Base-by-base conservation (phyloP, 2,329 filamentous ascomycete species). In the Xylariaceae sp. region DNA sequence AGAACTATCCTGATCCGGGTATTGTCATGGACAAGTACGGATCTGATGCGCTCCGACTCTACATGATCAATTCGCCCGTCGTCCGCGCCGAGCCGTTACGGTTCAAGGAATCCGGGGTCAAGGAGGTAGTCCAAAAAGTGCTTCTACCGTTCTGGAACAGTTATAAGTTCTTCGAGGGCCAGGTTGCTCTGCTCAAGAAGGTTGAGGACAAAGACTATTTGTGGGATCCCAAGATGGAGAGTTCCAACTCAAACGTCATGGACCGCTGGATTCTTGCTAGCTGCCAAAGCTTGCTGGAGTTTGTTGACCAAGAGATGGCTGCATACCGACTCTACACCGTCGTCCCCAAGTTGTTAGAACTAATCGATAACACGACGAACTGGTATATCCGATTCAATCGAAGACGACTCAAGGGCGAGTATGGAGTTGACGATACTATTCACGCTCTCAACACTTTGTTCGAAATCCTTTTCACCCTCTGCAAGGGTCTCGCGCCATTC, bases 341-440 rank as follows among this genome's bases (percentile, higher is more conserved):
- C 40, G 90, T 96, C 40, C 91, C 91, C 7, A 81, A 88, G 55
- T 73, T 97, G 52, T 78, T 95, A 15, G 80, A 80, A 50, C 80
- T 95, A 62, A 95, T 96, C 57, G 92, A 96, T 63, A 90, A 95
- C 71, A 90, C 89, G 4, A 96, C 91, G n/a, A 97, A 97, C 71
- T 96, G 91, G 91, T 96, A 96, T 71, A 96, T 96, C 67, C 82
- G 90, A 53, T 95, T 96, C 75, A 96, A 96, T 75, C 82, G 91
- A 47, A 88, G 83, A 63, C 79, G 86, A 40, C 70, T 89, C 47
- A 89, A 89, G 77, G 86, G 86, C 42, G 85, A 57, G 42, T 52
- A 55, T n/a, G 56, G 56, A 3, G 71, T 89, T 19, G 81, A 91
- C 12, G 94, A 97, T 66, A 96, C 94, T 11, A 75, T 86, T 44